phyloP scores from a whole-genome alignment of 768 basidiomycete species.

The Coprinopsis cinerea region DNA sequence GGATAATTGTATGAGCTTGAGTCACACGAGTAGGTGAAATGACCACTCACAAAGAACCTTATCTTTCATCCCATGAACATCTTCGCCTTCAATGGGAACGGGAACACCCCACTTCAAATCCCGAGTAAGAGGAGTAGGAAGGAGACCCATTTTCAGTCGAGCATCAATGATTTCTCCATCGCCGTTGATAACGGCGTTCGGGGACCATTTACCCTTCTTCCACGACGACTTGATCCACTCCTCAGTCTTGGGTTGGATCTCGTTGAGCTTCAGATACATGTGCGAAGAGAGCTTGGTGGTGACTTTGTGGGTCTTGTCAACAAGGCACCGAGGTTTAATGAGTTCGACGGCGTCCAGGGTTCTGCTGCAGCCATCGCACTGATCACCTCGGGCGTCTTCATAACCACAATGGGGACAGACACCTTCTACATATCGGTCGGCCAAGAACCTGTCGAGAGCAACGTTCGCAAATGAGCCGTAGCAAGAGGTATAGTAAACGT shows the following conservation, averaged over 20 bases:
- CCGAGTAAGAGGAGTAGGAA: constrained; percentile 87
- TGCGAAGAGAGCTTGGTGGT: constrained; percentile 76
- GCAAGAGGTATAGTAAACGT: constrained; percentile 14
- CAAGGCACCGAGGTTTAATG: constrained; percentile 89
- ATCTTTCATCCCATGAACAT: constrained; percentile 79
- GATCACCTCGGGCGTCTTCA: constrained; percentile 95
- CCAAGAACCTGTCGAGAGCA: constrained; percentile 62
- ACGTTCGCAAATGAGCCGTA: not conserved
- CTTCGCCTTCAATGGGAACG: constrained; percentile 73
- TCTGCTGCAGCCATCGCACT: constrained; percentile 90
- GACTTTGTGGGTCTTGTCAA: constrained; percentile 75
- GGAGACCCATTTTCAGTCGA: constrained; percentile 76
- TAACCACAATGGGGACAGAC: constrained; percentile 91
- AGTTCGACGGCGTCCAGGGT: constrained; percentile 93
- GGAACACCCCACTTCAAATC: constrained; percentile 97
- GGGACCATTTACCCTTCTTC: constrained; percentile 85
- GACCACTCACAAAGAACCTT: constrained; percentile 87
- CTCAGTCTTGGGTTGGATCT: constrained; percentile 75
- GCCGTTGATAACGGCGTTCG: constrained; percentile 83
- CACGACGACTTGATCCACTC: constrained; percentile 82
- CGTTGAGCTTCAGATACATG: constrained; percentile 87
- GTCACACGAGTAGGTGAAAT: constrained; percentile 1
- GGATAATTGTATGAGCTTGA: not conserved
- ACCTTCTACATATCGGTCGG: constrained; percentile 98
- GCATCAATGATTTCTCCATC: constrained; percentile 90